A percentile compares a stretch with the other conserved stretches of the same genome.
phyloP scores from a whole-genome alignment of 108 stramenopile genomes.

The Nitzschia sp. region DNA sequence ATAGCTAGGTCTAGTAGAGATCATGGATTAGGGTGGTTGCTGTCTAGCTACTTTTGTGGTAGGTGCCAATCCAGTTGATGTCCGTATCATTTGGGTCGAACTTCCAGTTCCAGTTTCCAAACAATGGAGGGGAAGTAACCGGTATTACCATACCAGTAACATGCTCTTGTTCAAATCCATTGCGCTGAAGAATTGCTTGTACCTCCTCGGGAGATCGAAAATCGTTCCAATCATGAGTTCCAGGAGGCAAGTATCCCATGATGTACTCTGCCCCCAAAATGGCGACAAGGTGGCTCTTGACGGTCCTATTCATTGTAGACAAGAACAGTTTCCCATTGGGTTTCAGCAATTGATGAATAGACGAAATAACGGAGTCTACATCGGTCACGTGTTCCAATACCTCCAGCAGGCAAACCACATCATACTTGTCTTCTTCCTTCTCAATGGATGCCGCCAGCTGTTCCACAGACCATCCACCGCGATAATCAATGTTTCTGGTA shows the following conservation, averaged over 20 bases:
- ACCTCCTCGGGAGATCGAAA: constrained; percentile 79
- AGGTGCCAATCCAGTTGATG: constrained; percentile 87
- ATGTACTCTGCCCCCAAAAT: constrained; percentile 93
- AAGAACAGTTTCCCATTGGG: constrained; percentile 82
- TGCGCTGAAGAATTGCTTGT: constrained; percentile 14
- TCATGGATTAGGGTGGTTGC: too few species aligned
- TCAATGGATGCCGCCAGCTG: constrained; percentile 46
- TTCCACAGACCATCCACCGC: constrained; percentile 68
- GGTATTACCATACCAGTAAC: constrained; percentile 51
- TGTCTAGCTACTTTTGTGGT: constrained; percentile 19
- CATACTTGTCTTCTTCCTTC: constrained; percentile 42
- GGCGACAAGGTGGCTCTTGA: constrained; percentile 74
- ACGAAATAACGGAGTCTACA: constrained; percentile 55
- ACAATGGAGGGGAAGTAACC: constrained; percentile 42
- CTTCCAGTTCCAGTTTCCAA: constrained; percentile 60
- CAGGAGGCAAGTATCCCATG: constrained; percentile 80
- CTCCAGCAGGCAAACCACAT: constrained; percentile 88
- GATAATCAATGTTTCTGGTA: constrained; percentile 51
- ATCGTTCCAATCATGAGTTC: constrained; percentile 90
- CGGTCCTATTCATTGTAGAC: constrained; percentile 90
- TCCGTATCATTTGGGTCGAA: constrained; percentile 62
- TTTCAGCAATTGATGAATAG: constrained; percentile 66
- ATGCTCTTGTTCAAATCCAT: constrained; percentile 35
- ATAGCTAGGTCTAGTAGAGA: not conserved
- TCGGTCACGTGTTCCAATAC: constrained; percentile 91